Evolutionary conservation across 108 stramenopile genomes (phyloP).

Genomic region (Aureococcus anophagefferens): DNA sequence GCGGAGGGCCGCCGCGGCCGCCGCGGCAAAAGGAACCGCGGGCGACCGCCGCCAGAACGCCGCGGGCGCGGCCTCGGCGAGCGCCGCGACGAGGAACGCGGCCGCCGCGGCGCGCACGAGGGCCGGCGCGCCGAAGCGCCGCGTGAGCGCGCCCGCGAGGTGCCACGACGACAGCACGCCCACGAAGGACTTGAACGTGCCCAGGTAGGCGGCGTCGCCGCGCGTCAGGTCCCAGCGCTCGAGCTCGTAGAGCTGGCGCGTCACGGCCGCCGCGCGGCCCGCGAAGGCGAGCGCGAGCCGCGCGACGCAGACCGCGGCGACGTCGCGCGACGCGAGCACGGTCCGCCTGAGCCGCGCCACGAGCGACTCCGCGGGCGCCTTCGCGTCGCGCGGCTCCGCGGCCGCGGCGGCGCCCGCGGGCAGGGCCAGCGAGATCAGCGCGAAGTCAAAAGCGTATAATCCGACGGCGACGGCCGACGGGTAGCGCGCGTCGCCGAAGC

Average conservation of each 20-base stretch:
- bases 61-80: neutral
- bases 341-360: neutral
- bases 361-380: neutral
- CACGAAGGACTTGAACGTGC: neutral
- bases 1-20: no score
- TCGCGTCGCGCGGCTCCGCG: no score
- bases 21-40: no score
- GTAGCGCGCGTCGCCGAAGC: conserved; percentile 44
- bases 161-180: neutral
- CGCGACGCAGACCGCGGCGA: neutral
- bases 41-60: neutral
- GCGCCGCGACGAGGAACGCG: neutral
- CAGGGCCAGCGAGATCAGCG: conserved; percentile 42
- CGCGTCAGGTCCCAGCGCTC: neutral
- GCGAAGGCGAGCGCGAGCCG: neutral
- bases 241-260: neutral
- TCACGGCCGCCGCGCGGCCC: neutral
- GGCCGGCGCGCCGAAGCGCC: neutral
- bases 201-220: neutral
- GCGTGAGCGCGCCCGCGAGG: neutral
- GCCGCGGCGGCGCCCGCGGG: conserved; percentile 1
- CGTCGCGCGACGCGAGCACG: neutral
- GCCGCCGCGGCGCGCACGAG: neutral
- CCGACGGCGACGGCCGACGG: conserved; percentile 47
- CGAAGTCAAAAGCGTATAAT: conserved; percentile 51